Percentiles rank a stretch among this genome's conserved stretches.
Evolutionary conservation across 495 filamentous ascomycete genomes (phyloP).

Genomic region (Daldinia grandis): DNA sequence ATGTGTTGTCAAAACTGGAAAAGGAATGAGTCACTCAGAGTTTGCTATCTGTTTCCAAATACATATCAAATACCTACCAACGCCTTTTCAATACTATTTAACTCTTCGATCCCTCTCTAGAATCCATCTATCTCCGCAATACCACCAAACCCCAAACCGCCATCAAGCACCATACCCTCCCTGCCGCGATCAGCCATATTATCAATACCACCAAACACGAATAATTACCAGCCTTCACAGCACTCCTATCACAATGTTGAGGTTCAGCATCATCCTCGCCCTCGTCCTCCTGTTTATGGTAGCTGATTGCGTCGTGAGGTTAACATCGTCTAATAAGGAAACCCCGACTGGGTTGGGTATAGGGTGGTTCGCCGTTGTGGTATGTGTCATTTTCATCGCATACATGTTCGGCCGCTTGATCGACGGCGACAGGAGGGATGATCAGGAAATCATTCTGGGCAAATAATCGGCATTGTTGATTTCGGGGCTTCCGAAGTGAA

Average conservation of each 20-base stretch:
- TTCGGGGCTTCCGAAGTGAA: neutral
- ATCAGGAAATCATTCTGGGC: neutral
- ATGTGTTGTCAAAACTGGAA: neutral
- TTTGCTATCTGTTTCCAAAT: neutral
- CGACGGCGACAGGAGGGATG: neutral
- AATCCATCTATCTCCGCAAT: neutral
- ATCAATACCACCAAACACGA: neutral
- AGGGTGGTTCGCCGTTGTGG: neutral
- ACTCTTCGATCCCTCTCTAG: neutral
- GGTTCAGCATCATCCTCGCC: neutral
- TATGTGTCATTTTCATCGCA: neutral
- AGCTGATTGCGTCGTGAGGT: neutral
- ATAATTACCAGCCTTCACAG: neutral
- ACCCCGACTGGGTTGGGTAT: neutral
- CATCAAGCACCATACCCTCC: neutral
- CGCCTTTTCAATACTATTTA: neutral
- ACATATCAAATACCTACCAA: neutral
- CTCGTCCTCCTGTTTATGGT: neutral
- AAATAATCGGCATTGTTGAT: neutral
- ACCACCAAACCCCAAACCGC: neutral
- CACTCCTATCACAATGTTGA: neutral
- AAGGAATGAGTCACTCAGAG: neutral
- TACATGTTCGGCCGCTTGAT: neutral
- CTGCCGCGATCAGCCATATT: neutral
- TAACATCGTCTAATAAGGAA: neutral